A percentile compares a stretch with the other conserved stretches of the same genome.
Conservation (phyloP, 805 yeast species). For the Kluyveromyces wickerhamii region DNA sequence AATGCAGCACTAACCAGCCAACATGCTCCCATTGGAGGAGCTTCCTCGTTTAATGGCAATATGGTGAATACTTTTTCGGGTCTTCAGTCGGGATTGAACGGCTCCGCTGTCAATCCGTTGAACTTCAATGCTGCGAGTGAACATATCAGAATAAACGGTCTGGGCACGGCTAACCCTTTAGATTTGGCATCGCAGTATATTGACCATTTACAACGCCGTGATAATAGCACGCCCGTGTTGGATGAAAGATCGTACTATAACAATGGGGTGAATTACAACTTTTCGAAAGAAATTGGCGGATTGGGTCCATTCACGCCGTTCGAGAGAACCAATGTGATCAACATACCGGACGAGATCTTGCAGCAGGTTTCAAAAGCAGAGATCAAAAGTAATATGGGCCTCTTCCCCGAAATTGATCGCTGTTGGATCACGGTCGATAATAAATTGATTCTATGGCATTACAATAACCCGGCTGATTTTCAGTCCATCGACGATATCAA, state of each 20-base stretch:
- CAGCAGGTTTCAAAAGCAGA: constrained; percentile 63
- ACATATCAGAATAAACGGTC: constrained; percentile 25
- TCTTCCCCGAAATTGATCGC: constrained; percentile 70
- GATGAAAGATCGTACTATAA: constrained; percentile 42
- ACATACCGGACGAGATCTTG: constrained; percentile 74
- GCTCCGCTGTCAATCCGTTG: constrained; percentile 6
- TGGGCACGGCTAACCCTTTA: constrained; percentile 31
- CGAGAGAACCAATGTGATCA: constrained; percentile 57
- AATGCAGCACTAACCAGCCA: neutral
- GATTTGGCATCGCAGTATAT: constrained; percentile 59
- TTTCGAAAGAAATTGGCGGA: constrained; percentile 41
- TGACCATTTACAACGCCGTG: constrained; percentile 47
- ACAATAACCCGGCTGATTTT: constrained; percentile 53
- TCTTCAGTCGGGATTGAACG: constrained; percentile 1
- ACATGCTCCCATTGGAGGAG: too few relatives aligned
- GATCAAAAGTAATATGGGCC: constrained; percentile 68
- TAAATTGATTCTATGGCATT: constrained; percentile 80
- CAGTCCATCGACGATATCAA: constrained; percentile 76
- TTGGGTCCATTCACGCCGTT: constrained; percentile 60
- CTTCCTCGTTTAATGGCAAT: neutral
- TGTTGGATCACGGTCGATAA: constrained; percentile 84
- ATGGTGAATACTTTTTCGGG: neutral
- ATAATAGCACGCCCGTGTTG: constrained; percentile 49
- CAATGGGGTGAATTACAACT: constrained; percentile 60
- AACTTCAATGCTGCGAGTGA: constrained; percentile 17